These are phyloP conservation scores for Singerocomus inundabilis DNA, from an alignment of 1,284 basidiomycete genomes.

Conservation along the genomic window DNA sequence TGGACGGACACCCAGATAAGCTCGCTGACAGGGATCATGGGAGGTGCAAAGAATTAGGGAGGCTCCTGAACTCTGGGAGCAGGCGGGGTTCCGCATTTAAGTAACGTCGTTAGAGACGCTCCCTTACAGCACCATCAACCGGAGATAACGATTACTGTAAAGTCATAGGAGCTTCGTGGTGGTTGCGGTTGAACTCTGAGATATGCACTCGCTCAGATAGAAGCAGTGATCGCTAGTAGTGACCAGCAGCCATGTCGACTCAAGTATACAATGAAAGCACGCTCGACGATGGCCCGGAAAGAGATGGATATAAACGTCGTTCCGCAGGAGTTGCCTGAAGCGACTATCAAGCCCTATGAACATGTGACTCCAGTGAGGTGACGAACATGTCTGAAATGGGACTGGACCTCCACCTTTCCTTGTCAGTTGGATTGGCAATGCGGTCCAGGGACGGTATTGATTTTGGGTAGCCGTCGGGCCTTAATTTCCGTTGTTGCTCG, in stretches of 20 bases:
- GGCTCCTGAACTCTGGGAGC: background rate
- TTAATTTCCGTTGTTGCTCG: too few species aligned
- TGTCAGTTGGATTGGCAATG: too few species aligned
- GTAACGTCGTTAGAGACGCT: background rate
- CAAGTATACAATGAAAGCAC: background rate
- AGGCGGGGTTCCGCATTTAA: background rate
- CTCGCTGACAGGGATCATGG: constrained; percentile 36
- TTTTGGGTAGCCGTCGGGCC: too few species aligned
- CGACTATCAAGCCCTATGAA: too few species aligned
- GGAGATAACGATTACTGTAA: background rate
- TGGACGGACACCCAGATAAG: constrained; percentile 59
- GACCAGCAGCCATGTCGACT: background rate
- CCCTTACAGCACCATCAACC: too few species aligned
- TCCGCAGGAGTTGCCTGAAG: too few species aligned
- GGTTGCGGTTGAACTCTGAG: background rate
- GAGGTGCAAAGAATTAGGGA: background rate
- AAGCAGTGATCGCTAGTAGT: background rate
- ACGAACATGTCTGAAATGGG: too few species aligned
- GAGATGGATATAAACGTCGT: too few species aligned
- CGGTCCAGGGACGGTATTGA: too few species aligned
- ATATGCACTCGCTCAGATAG: background rate
- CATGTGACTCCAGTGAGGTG: too few species aligned
- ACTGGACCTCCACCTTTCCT: too few species aligned
- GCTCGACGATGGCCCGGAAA: too few species aligned
- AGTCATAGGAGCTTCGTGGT: constrained; percentile 1